Percentiles rank a stretch among this genome's conserved stretches.
Evolutionary conservation across 2,329 filamentous ascomycete species (phyloP).

Genomic region (Scortechinia acanthostroma): DNA sequence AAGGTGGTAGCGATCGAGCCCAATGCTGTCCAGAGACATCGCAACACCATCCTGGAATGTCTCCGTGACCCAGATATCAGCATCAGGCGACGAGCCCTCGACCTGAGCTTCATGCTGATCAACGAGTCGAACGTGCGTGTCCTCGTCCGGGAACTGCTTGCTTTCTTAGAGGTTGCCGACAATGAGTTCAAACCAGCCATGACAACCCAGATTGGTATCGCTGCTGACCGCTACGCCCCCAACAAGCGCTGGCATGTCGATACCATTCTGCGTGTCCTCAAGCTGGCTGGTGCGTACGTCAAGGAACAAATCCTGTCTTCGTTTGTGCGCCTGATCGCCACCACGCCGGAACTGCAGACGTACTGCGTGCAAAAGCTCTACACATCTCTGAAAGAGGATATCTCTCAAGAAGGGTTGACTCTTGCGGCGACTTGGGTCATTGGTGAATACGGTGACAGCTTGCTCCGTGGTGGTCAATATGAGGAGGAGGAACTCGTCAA

Average conservation of each 20-base stretch:
- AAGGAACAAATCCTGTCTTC: conserved; percentile 97
- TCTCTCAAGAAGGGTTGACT: conserved; percentile 92
- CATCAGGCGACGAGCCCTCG: conserved; percentile 87
- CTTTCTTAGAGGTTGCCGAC: conserved; percentile 93
- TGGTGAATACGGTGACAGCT: conserved; percentile 86
- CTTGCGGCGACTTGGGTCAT: conserved; percentile 95
- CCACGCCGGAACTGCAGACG: conserved; percentile 86
- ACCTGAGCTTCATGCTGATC: conserved; percentile 95
- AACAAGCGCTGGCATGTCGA: conserved; percentile 99
- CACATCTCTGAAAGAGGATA: conserved; percentile 83
- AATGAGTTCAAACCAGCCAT: conserved; percentile 98
- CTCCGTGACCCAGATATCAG: conserved; percentile 95
- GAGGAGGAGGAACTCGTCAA: conserved; percentile 85
- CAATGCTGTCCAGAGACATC: conserved; percentile 91
- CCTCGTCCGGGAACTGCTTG: conserved; percentile 82
- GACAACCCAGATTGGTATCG: conserved; percentile 96
- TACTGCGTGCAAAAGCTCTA: conserved; percentile 96
- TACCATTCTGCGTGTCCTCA: conserved; percentile 90
- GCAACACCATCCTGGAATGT: conserved; percentile 96
- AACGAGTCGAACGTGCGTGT: conserved; percentile 94
- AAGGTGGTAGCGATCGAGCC: conserved; percentile 97
- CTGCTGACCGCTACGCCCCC: conserved; percentile 88
- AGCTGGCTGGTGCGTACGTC: conserved; percentile 89
- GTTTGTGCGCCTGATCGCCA: conserved; percentile 90
- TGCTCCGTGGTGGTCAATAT: conserved; percentile 83